Base-by-base conservation (phyloP, 352 stramenopile genomes). In the Globisporangium alternatum region DNA sequence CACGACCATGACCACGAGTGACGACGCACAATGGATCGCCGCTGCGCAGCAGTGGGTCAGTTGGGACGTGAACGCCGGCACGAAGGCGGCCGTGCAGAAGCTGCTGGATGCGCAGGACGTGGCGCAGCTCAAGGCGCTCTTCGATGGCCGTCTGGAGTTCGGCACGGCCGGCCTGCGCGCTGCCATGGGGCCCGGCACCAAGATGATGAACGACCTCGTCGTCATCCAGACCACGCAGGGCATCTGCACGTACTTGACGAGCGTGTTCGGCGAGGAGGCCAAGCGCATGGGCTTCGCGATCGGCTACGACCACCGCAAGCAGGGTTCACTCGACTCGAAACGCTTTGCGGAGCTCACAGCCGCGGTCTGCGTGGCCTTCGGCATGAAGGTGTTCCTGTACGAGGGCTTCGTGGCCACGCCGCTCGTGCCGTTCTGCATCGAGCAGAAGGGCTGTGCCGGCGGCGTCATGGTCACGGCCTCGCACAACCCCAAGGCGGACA, bases 401-500 rank as follows among this genome's bases (percentile, higher is more conserved):
- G 80, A 94, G 33, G 81, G 83, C 39, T 95, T 97, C 65, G 94
- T 98, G n/a, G 81, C 92, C n/a, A 99, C 97, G 9, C 97, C 97
- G 9, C 75, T 99, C 33, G 92, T 99, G 71, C 88, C 88, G 15
- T 96, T 89, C 60, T 87, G 72, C 63, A 89, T 97, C 13, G 74
- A 95, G 60, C 76, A 91, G 54, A 91, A 91, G 64, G 62, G 76
- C 39, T 93, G 86, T 39, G 86, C 81, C 3, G 88, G 85, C 2
- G 94, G 94, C 25, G 81, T 98, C 35, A 98, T 98, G 93, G 90
- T 98, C 51, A 98, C 95, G 28, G 97, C 97, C 21, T 98, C 93
- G 56, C 97, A 99, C 78, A 99, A 99, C 84, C 97, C 97, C 8
- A 99, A 98, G 75, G 76, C 66, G 7, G 97, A 99, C 84, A 95